Evolutionary conservation across 2,329 filamentous ascomycete species (phyloP).

Genomic region (Diaporthe vaccinii): DNA sequence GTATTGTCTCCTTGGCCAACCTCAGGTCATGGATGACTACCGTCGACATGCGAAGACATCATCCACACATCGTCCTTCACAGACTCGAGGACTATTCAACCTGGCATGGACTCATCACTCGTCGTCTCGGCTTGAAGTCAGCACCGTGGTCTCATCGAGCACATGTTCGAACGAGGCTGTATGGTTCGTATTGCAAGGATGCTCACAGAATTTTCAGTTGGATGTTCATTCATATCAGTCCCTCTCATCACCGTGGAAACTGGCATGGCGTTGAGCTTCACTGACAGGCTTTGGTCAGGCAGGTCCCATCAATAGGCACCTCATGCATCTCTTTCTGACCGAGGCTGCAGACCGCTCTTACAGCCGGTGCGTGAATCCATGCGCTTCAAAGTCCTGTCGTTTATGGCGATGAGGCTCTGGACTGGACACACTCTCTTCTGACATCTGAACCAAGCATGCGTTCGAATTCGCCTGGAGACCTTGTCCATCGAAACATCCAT

Average conservation of each 20-base stretch:
- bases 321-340: background rate
- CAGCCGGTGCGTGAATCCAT: background rate
- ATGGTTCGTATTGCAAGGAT: background rate
- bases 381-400: background rate
- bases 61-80: background rate
- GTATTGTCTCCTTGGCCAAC: background rate
- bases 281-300: background rate
- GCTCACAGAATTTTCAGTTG: background rate
- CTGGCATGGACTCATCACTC: background rate
- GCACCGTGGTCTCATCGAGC: background rate
- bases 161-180: background rate
- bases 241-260: background rate
- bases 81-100: background rate
- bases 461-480: background rate
- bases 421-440: background rate
- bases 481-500: background rate
- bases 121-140: background rate
- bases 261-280: background rate
- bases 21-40: background rate
- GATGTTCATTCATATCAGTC: background rate
- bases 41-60: background rate
- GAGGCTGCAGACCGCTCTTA: conserved; percentile 13
- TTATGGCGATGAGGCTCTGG: background rate
- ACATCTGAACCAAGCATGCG: background rate
- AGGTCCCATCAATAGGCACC: background rate